These are phyloP conservation scores for Aspergillus aculeatus DNA, from an alignment of 2,329 filamentous ascomycete species.

Conservation along the genomic window DNA sequence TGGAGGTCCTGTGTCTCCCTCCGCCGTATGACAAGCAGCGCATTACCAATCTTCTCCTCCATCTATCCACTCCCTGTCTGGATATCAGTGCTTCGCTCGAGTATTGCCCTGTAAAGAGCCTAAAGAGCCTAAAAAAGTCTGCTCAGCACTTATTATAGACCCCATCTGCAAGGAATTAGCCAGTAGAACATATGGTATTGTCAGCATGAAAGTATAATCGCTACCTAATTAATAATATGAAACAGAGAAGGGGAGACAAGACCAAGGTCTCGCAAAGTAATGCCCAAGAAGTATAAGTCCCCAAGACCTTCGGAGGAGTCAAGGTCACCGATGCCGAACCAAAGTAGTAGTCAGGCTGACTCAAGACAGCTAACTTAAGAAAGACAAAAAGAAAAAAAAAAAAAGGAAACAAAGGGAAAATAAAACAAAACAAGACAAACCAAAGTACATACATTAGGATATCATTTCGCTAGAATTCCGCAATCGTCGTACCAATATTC, in stretches of 20 bases:
- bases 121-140: too few relatives aligned
- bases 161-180: neutral
- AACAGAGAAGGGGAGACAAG: neutral
- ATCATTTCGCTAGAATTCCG: constrained; percentile 37
- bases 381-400: neutral
- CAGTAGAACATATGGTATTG: neutral
- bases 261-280: neutral
- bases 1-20: neutral
- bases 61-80: neutral
- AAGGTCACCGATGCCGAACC: neutral
- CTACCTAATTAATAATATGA: neutral
- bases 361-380: too few relatives aligned
- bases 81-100: neutral
- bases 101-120: neutral
- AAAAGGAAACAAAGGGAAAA: too few relatives aligned
- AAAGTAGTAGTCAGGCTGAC: neutral
- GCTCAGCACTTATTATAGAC: too few relatives aligned
- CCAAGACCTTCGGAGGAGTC: neutral
- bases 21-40: neutral
- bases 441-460: too few relatives aligned
- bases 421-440: too few relatives aligned
- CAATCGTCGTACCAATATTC: constrained; percentile 52
- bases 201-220: neutral
- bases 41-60: neutral
- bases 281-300: neutral